phyloP scores from a whole-genome alignment of 495 filamentous ascomycete species.

The Xylaria telfairii region DNA sequence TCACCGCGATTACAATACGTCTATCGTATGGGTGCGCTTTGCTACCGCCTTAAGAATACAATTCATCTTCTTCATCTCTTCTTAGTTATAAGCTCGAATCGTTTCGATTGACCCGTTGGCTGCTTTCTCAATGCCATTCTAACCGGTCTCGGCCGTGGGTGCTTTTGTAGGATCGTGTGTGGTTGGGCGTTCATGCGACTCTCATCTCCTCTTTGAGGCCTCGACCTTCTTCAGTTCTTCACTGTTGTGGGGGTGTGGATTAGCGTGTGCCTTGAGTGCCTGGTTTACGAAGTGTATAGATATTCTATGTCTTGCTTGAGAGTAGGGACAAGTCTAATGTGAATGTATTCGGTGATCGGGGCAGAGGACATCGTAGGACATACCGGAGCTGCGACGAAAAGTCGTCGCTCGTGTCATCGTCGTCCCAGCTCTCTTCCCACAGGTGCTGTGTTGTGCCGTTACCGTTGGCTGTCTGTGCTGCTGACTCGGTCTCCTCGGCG shows the following conservation, averaged over 20 bases:
- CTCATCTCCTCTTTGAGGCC: conserved; percentile 63
- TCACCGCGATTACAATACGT: not conserved
- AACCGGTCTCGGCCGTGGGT: not conserved
- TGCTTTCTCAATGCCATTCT: not conserved
- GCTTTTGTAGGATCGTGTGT: not conserved
- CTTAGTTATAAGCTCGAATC: not conserved
- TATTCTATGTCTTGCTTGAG: not conserved
- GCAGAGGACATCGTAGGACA: conserved; percentile 35
- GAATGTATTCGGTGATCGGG: not conserved
- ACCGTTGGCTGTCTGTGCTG: conserved; percentile 44
- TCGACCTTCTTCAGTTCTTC: conserved; percentile 95
- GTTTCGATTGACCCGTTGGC: not conserved
- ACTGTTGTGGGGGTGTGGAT: conserved; percentile 55
- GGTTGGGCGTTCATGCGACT: not conserved
- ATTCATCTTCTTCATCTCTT: not conserved
- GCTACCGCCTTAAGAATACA: not conserved
- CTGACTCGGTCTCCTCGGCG: conserved; percentile 83
- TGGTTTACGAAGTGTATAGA: not conserved
- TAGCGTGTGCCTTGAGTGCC: conserved; percentile 26
- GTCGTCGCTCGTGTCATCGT: conserved; percentile 96
- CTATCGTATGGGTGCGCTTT: not conserved
- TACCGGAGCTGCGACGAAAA: conserved; percentile 96
- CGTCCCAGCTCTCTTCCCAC: conserved; percentile 99
- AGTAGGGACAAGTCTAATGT: not conserved
- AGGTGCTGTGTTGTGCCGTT: conserved; percentile 72